These are phyloP conservation scores for Pythium vanterpoolii DNA, from an alignment of 352 stramenopile species.

Conservation along the genomic window DNA sequence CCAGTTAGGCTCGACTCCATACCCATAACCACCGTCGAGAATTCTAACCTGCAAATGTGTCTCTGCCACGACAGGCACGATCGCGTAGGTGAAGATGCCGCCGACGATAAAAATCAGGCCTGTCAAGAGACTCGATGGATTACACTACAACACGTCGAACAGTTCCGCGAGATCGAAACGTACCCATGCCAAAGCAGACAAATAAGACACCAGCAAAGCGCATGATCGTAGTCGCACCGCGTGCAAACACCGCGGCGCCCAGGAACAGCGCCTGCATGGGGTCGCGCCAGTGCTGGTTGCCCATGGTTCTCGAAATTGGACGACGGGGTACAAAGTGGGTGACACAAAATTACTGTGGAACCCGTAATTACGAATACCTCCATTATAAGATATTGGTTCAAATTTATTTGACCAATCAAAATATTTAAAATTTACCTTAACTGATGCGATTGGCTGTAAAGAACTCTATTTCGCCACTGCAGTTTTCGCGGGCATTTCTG, in stretches of 20 bases:
- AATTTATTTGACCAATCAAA: no score
- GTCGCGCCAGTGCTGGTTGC: conserved; percentile 19
- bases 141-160: not conserved
- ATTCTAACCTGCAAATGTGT: conserved; percentile 1
- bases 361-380: not conserved
- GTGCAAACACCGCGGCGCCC: conserved; percentile 15
- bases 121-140: no score
- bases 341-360: not conserved
- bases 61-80: conserved; percentile 22
- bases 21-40: not conserved
- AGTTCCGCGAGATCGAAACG: not conserved
- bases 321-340: not conserved
- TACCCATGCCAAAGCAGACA: conserved; percentile 27
- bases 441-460: not conserved
- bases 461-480: not conserved
- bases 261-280: conserved; percentile 26
- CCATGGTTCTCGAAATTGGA: not conserved
- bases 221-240: conserved; percentile 21
- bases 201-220: conserved; percentile 20
- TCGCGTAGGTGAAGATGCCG: conserved; percentile 26
- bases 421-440: no score
- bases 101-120: conserved; percentile 26
- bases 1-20: not conserved
- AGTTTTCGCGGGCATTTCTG: conserved; percentile 2
- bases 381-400: not conserved